Evolutionary conservation across 768 basidiomycete species (phyloP), one percentile per base, ranked within the genome.

Genomic region (Auricularia sp.): DNA sequence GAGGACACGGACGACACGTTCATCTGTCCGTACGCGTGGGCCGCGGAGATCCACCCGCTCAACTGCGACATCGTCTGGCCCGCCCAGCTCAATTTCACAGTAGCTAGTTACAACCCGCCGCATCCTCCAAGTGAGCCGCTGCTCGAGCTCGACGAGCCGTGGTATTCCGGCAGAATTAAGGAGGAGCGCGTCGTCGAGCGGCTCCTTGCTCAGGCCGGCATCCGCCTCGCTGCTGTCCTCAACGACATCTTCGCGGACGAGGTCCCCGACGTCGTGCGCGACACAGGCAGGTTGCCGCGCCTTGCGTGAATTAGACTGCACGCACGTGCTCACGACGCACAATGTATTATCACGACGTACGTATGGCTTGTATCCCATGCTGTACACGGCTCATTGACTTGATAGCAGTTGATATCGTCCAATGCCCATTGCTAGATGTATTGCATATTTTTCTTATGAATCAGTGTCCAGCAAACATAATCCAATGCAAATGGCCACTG

Each of bases 21-120:
- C 1, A 73, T 92, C 29, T 94, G 92, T 71, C 92, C 94, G 0
- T 87, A 86, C 70, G 77, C 82, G 56, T 97, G 94, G 94, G 84
- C 87, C 0, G 75, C 82, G 65, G 82, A 86, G 0, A 80, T 90
- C 64, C 88, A 93, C 70, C 70, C 77, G 59, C 82, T 96, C 68
- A 94, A 94, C 76, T 96, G 94, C 78, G 82, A 86, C 5, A 73
- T 93, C 63, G 82, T 90, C 5, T 94, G 91, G 87, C 93, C 94
- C 0, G 73, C 77, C 64, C 87, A 80, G 65, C 81, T 93, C 54
- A 88, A 89, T 66, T 70, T 77, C 11, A 67, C 77, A 79, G 34
- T 77, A 79, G 7, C 82, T 79, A 67, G 71, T 56, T 18, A 58
- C 64, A 36, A 36, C 63, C 47, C 36, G 61, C 16, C 63, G 63